Evolutionary conservation across 140 eudicot genomes (phyloP), one percentile per base, ranked within the genome.

Genomic region (Erigeron philadelphicus): DNA sequence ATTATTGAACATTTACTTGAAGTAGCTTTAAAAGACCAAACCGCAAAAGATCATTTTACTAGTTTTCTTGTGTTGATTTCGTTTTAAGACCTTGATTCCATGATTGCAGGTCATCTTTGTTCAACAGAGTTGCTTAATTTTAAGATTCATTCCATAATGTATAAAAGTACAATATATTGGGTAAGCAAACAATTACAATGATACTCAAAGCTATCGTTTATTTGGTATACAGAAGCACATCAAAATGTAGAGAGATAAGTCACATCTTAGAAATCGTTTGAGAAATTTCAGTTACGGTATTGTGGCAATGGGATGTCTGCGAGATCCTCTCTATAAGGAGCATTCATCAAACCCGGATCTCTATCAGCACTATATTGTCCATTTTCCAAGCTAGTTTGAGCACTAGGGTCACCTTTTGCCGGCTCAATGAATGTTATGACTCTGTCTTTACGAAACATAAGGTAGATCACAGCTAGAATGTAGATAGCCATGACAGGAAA

Each of bases 301-400:
- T 59, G 31, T 19, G 75, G 75, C 44, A 71, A 58, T 58, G 67
- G 75, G 59, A 71, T 71, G 46, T 71, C 75, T 13, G 75, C 75
- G 44, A 70, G 56, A 70, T 70, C 75, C 49, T 70, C 58, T 58
- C 75, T 70, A 9, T 64, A 64, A 16, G 54, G 69, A 64, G 54
- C 31, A 43, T 64, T 64, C 50, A 45, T 64, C 53, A 64, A 64
- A 4, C 18, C 69, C 4, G 2, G 52, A 9, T 43, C 18, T 16
- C 5, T 18, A 11, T 44, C 52, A 7, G 5, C 69, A 64, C 53
- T 54, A 63, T 15, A 16, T 42, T 42, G 52, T 18, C 69, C 69
- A 17, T 10, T 44, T 64, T 64, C 69, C 69, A 64, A 44, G 69
- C 18, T 64, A 64, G 18, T 46, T 44, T 64, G 69, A 43, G 41